Conservation (phyloP, 495 filamentous ascomycete genomes). For the Copromyces sp. region DNA sequence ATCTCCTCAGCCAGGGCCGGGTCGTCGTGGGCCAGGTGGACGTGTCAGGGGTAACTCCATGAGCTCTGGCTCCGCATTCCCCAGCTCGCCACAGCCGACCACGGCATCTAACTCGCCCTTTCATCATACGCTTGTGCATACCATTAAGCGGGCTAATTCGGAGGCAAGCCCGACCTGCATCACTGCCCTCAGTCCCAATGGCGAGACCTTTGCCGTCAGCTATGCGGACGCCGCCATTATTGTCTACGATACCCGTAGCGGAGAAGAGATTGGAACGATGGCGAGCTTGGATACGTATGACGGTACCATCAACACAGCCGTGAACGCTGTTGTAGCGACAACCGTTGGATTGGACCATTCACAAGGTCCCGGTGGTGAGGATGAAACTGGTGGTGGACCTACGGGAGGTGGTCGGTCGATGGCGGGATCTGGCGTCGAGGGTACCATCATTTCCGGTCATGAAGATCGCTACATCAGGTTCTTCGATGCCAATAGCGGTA, state of each 20-base stretch:
- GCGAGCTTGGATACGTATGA: conserved; percentile 88
- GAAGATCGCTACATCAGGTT: conserved; percentile 93
- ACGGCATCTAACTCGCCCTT: conserved; percentile 54
- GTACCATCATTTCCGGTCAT: conserved; percentile 87
- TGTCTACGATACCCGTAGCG: conserved; percentile 82
- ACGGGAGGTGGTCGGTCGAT: conserved; percentile 61
- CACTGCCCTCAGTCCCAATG: conserved; percentile 70
- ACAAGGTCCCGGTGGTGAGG: conserved; percentile 46
- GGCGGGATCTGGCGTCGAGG: conserved; percentile 66
- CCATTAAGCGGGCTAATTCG: conserved; percentile 60
- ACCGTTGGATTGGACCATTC: conserved; percentile 62
- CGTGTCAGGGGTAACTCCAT: conserved; percentile 81
- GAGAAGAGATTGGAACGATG: conserved; percentile 88
- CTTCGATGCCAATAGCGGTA: conserved; percentile 98
- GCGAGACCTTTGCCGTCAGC: conserved; percentile 87
- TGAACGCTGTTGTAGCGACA: conserved; percentile 87
- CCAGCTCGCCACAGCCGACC: conserved; percentile 80
- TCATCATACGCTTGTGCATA: conserved; percentile 63
- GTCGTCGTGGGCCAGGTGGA: conserved; percentile 62
- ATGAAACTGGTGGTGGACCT: conserved; percentile 50
- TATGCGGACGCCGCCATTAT: conserved; percentile 84
- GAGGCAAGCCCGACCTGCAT: conserved; percentile 82
- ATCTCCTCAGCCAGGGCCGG: conserved; percentile 53
- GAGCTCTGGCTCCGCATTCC: conserved; percentile 82
- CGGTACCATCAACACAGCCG: conserved; percentile 67